Evolutionary conservation across 164 flowering plant genomes (phyloP), one percentile per base, ranked within the genome.

Genomic region (Warburgia ugandensis): DNA sequence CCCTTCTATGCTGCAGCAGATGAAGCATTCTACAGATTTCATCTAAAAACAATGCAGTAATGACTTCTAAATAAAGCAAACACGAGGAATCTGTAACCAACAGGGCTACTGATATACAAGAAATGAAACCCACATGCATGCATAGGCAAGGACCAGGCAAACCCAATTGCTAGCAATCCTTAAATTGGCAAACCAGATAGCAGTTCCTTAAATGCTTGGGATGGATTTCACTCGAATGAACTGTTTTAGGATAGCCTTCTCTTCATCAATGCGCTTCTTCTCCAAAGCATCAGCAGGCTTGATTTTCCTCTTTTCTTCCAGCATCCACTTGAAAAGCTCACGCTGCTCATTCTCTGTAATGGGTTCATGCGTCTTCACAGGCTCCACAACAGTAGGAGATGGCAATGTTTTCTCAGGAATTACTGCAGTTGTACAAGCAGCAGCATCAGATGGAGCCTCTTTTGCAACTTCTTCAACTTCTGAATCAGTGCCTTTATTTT

Each of bases 291-390:
- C 72, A 38, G 55, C 77, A 32, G 91, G 74, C 59, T 80, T 78
- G 37, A 71, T 28, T 60, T 81, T 90, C 63, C 94, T 80, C 71
- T 80, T 90, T 76, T 84, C 94, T 61, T 80, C 97, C 68, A 86
- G 58, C 20, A 86, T 68, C 95, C 95, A 90, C 63, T 77, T 73
- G 72, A 77, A 86, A 29, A 86, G 81, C 48, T 86, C 78, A 0
- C 75, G 81, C 55, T 90, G 88, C 53, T 74, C 77, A 52, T 75
- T 66, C 59, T 72, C 82, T 4, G 94, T 87, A 39, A 90, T 65
- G 14, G 83, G 81, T 53, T 71, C 77, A 3, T 54, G 71, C 35
- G 57, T 30, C 55, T 59, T 68, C 33, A 66, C 61, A 20, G 78
- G 68, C 61, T 61, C 63, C 5, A 43, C 4, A 2, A 49, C 28